Conservation (phyloP, 2,329 filamentous ascomycete genomes). For the Penicillium sp. region DNA sequence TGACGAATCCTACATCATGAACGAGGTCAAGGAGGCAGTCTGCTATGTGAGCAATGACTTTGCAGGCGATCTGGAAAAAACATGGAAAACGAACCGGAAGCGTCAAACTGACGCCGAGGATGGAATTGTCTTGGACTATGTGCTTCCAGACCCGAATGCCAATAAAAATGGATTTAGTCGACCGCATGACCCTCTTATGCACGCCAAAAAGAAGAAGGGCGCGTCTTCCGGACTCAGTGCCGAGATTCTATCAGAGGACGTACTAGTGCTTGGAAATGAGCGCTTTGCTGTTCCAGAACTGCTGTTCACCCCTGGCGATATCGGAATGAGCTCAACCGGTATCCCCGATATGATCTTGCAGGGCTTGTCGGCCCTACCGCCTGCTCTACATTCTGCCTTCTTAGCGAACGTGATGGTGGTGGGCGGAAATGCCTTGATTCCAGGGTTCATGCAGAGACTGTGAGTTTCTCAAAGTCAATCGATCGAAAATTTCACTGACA, state of each 20-base stretch:
- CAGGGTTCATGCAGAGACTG: constrained; percentile 79
- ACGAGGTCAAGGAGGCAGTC: constrained; percentile 89
- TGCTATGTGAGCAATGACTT: constrained; percentile 85
- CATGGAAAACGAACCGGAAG: constrained; percentile 73
- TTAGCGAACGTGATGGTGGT: constrained; percentile 86
- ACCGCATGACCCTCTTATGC: constrained; percentile 71
- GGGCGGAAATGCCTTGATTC: constrained; percentile 78
- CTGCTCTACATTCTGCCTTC: constrained; percentile 80
- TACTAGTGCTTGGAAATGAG: constrained; percentile 86
- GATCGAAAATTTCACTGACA: constrained; percentile 19
- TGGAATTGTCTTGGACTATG: constrained; percentile 79
- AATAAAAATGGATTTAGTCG: constrained; percentile 68
- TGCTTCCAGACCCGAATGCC: constrained; percentile 77
- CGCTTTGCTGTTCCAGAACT: constrained; percentile 88
- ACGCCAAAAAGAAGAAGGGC: constrained; percentile 54
- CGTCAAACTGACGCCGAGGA: constrained; percentile 30
- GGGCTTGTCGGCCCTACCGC: constrained; percentile 71
- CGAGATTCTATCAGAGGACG: constrained; percentile 66
- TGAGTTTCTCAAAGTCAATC: constrained; percentile 35
- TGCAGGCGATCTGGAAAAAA: constrained; percentile 71
- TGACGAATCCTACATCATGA: constrained; percentile 89
- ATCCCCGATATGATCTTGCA: constrained; percentile 82
- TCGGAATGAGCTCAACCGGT: constrained; percentile 80
- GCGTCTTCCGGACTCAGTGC: constrained; percentile 49
- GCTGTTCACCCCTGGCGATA: constrained; percentile 81